Evolutionary conservation across 495 filamentous ascomycete species (phyloP).

Genomic region (Hypoxylon cercidicola): DNA sequence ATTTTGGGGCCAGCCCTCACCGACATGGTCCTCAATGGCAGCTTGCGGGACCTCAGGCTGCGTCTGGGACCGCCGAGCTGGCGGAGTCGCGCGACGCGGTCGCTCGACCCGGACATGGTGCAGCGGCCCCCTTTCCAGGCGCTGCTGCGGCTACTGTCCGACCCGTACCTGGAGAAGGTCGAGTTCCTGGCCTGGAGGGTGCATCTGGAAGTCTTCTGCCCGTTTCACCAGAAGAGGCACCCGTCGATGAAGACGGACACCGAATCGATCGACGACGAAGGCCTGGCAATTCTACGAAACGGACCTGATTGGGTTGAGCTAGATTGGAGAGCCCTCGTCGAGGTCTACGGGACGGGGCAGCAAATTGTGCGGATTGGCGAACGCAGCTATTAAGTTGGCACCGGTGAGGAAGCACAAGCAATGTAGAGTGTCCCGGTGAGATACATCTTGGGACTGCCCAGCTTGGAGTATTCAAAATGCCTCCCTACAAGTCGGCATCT

Average conservation of each 20-base stretch:
- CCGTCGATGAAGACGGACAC: constrained; percentile 20
- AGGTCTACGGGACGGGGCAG: constrained; percentile 23
- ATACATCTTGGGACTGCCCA: constrained; percentile 5
- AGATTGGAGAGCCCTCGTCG: constrained; percentile 41
- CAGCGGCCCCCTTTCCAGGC: constrained; percentile 42
- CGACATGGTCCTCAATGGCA: constrained; percentile 47
- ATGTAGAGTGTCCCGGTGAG: constrained; percentile 3
- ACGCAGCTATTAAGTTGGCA: constrained; percentile 22
- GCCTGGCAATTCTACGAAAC: constrained; percentile 34
- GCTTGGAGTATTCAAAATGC: neutral
- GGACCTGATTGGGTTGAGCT: constrained; percentile 39
- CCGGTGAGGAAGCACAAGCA: constrained; percentile 1
- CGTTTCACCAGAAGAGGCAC: constrained; percentile 35
- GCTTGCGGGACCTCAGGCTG: constrained; percentile 40
- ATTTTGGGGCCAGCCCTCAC: constrained; percentile 38
- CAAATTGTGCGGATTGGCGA: constrained; percentile 38
- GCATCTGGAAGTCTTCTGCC: constrained; percentile 44
- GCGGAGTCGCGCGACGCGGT: constrained; percentile 18
- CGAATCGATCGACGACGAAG: constrained; percentile 34
- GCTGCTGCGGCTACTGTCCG: constrained; percentile 44
- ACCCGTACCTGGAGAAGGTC: constrained; percentile 44
- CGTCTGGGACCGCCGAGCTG: constrained; percentile 33
- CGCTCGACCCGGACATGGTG: constrained; percentile 32
- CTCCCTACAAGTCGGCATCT: neutral
- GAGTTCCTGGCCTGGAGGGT: constrained; percentile 38